Conservation (phyloP, 345 rosid species). For the Eucalyptus rudis region DNA sequence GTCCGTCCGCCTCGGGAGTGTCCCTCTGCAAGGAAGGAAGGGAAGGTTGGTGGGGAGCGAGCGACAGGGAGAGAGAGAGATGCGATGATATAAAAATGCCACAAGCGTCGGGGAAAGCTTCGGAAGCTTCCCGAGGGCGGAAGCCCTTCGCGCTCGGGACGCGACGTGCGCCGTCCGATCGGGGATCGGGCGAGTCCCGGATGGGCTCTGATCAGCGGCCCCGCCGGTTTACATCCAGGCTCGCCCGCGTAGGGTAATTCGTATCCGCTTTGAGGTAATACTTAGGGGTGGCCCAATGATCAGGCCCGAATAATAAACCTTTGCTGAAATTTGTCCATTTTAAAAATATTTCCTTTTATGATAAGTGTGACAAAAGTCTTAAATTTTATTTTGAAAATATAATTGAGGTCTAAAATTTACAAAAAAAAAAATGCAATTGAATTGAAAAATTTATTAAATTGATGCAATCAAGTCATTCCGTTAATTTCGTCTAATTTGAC, state of each 20-base stretch:
- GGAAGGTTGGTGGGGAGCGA: background rate
- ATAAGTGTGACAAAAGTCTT: accelerated
- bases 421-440: accelerated
- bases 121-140: background rate
- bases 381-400: accelerated
- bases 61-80: background rate
- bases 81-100: background rate
- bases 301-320: background rate
- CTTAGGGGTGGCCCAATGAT: background rate
- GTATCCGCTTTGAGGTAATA: background rate
- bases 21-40: background rate
- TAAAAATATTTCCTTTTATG: too few species aligned
- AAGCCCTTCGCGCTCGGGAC: background rate
- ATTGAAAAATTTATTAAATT: too few species aligned
- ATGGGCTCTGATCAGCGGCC: background rate
- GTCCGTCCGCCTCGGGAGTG: background rate
- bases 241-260: background rate
- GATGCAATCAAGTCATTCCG: accelerated
- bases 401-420: too few species aligned
- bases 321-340: background rate
- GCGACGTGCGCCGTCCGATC: background rate
- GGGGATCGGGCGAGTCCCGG: background rate
- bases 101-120: background rate
- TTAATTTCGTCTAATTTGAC: too few species aligned
- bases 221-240: background rate